Base-by-base conservation (phyloP, 352 stramenopile genomes). In the Globisporangium recalcitrans region DNA sequence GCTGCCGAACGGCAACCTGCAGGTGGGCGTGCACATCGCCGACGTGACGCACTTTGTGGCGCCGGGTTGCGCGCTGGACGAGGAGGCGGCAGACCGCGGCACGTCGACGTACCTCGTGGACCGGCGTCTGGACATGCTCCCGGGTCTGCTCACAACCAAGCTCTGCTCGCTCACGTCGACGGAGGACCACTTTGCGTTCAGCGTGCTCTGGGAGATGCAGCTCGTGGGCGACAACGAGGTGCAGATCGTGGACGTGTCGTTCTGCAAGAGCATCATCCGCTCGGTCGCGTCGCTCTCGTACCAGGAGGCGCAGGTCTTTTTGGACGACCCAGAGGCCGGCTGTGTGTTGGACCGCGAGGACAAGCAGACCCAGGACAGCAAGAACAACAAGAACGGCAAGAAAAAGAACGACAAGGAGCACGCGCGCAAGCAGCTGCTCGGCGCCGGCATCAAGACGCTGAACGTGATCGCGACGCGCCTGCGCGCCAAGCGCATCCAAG, bases 71-170 rank as follows among this genome's bases (percentile, higher is more conserved):
- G 78, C 97, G 8, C 84, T 99, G 21, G 97, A 99, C 68, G 76
- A 98, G 65, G 97, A 99, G 70, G 90, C 89, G 8, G 85, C 79
- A 5, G 80, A 94, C 51, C 85, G 89, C 60, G 87, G 81, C 19
- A 99, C 97, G 16, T 98, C 96, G 24, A 99, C 96, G 2, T 99
- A 99, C 73, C 84, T 99, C 11, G 97, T 99, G n/a, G 97, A 99
- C 53, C 93, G 96, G 40, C 89, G 97, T 70, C 77, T 99, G 26
- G 97, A 99, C 72, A 99, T 99, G 97, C 75, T 99, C 21, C 97
- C 97, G 2, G 85, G 83, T 29, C 76, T 98, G 46, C 74, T 99
- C 46, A 99, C 97, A 9, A 98, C 96, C 34, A 97, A 99, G 67
- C 74, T 99, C 19, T 99, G 97, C 72, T 99, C 95, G 63, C 86